Evolutionary conservation across 352 stramenopile species (phyloP).

Genomic region (Phytophthora cajani): DNA sequence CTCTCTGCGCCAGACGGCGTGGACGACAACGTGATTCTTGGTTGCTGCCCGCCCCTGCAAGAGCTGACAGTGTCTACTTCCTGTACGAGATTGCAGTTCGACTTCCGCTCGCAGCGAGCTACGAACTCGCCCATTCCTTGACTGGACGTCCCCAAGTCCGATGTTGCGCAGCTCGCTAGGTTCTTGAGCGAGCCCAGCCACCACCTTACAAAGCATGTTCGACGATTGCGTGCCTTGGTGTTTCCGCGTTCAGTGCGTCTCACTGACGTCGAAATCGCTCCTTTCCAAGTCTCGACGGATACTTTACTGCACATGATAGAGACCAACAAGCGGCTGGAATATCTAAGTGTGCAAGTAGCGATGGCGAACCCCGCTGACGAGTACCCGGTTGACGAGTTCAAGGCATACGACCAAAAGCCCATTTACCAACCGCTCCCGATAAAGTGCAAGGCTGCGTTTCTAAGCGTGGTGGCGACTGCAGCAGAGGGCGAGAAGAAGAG

Average conservation of each 20-base stretch:
- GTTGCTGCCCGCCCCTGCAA: not conserved
- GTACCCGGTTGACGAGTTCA: not conserved
- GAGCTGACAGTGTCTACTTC: not conserved
- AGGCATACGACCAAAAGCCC: not conserved
- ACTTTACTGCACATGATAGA: not conserved
- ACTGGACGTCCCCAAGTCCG: not conserved
- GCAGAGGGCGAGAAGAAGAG: not conserved
- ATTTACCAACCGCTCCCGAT: not conserved
- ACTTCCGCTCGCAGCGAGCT: not conserved
- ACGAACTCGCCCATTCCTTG: not conserved
- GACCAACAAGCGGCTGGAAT: not conserved
- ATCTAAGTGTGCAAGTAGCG: not conserved
- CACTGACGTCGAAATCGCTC: not conserved
- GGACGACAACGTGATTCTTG: not conserved
- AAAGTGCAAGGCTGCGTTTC: not conserved
- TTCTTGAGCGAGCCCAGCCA: not conserved
- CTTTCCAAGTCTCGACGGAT: not conserved
- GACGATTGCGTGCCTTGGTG: not conserved
- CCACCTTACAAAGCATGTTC: not conserved
- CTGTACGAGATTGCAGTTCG: not conserved
- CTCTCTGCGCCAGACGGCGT: not conserved
- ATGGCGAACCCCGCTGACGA: too few species aligned
- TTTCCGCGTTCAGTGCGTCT: not conserved
- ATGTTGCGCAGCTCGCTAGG: not conserved
- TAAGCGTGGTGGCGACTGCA: not conserved